Base-by-base conservation (phyloP, 768 basidiomycete genomes). In the Auricularia cornea region DNA sequence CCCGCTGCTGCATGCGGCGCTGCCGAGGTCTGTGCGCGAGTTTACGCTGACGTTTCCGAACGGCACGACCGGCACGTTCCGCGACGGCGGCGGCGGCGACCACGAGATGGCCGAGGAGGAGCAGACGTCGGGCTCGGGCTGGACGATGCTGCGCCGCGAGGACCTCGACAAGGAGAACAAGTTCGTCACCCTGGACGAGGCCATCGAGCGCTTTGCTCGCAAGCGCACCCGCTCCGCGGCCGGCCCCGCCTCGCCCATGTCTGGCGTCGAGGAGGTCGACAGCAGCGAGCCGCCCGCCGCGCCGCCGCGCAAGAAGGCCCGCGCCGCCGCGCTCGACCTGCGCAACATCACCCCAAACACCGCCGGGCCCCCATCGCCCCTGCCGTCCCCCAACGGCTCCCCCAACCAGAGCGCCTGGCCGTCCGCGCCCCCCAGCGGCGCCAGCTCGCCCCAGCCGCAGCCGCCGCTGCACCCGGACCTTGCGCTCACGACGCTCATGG, bases 361-460 rank as follows among this genome's bases (percentile, higher is more conserved):
- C 68, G 90, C 90, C 11, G 90, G 89, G 14, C 90, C 90, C 10
- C 91, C 88, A 23, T 92, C 90, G 1, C 91, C 91, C 59, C 75
- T 93, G 41, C 91, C 91, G 14, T 94, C 91, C 12, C 91, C 91
- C 23, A 88, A 87, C 74, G 90, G 90, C 29, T 92, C 92, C 16
- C 91, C 91, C 3, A 10, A 14, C 18, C 84, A 88, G 70, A 77
- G 78, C 60, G 85, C 88, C 60, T 92, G 88, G 89, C 88, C 89
- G 23, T 90, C 89, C 10, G 87, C 88, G 12, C 87, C 89, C 16
- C 87, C 90, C n/a, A 89, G 87, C 68, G 87, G 87, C 2, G 82
- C 85, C 28, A 86, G 88, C 40, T 88, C 90, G 29, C 88, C 89
- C 2, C 76, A 82, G 64, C 83, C 82, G 30, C 71, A 70, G 3